phyloP scores from a whole-genome alignment of 345 rosid genomes.

The Eutrema heterophyllum region DNA sequence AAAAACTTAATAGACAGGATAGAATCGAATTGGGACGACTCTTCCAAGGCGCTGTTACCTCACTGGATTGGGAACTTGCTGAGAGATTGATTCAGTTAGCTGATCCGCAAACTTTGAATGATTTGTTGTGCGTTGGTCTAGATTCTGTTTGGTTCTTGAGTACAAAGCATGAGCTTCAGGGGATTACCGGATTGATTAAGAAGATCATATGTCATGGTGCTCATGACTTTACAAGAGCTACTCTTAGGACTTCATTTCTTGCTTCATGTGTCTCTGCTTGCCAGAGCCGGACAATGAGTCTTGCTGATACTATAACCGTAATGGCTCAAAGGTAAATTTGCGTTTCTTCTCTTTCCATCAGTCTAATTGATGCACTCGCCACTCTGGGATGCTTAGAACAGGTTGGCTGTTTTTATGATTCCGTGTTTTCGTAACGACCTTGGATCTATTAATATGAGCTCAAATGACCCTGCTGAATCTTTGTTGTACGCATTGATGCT shows the following conservation, averaged over 20 bases:
- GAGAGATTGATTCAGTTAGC: constrained; percentile 69
- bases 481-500: neutral
- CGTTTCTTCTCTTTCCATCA: neutral
- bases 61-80: constrained; percentile 85
- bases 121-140: constrained; percentile 76
- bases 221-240: constrained; percentile 90
- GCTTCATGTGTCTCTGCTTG: constrained; percentile 97
- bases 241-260: constrained; percentile 91
- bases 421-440: neutral
- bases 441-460: neutral
- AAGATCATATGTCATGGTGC: constrained; percentile 73
- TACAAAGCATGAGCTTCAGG: constrained; percentile 64
- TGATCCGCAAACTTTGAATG: constrained; percentile 82
- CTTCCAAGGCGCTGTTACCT: constrained; percentile 76
- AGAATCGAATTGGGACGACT: constrained; percentile 72
- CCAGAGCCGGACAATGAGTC: constrained; percentile 85
- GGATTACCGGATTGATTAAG: constrained; percentile 67
- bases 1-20: constrained; percentile 63
- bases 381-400: neutral
- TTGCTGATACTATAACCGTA: constrained; percentile 80
- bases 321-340: constrained; percentile 85
- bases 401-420: neutral
- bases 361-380: neutral
- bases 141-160: constrained; percentile 93
- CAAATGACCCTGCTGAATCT: too few relatives aligned